phyloP scores from a whole-genome alignment of 2,329 filamentous ascomycete species.

The Nigrospora osmanthi region DNA sequence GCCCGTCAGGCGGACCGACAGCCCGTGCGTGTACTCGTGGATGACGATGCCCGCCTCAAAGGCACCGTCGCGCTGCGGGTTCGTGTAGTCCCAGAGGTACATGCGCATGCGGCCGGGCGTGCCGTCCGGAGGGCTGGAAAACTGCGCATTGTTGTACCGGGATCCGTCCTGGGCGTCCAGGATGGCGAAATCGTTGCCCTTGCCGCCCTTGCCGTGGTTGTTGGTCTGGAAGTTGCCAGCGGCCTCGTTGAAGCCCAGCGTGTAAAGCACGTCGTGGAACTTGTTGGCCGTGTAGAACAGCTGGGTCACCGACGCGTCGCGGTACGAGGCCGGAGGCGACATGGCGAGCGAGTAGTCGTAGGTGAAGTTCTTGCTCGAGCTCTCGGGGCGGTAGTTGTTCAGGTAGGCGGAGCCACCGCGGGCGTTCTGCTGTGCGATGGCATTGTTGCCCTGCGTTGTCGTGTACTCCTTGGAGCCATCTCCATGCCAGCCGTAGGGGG shows the following conservation, averaged over 20 bases:
- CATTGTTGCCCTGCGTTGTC: slow-evolving; percentile 52
- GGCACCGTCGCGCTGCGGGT: slow-evolving; percentile 41
- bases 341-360: slow-evolving; percentile 30
- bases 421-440: slow-evolving; percentile 44
- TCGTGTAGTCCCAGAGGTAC: slow-evolving; percentile 45
- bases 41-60: slow-evolving; percentile 54
- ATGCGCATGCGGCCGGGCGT: slow-evolving; percentile 46
- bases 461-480: slow-evolving; percentile 40
- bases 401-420: slow-evolving; percentile 33
- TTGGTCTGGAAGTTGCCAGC: slow-evolving; percentile 54
- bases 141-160: slow-evolving; percentile 49
- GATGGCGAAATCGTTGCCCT: slow-evolving; percentile 43
- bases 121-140: slow-evolving; percentile 45
- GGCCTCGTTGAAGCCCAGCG: slow-evolving; percentile 47
- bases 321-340: slow-evolving; percentile 31
- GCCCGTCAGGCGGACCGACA: slow-evolving; percentile 51
- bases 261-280: slow-evolving; percentile 51
- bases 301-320: slow-evolving; percentile 48
- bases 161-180: slow-evolving; percentile 49
- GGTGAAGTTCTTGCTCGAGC: slow-evolving; percentile 33
- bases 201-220: slow-evolving; percentile 46
- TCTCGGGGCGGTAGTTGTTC: slow-evolving; percentile 42
- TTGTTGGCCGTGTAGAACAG: slow-evolving; percentile 54
- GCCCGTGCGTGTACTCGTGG: slow-evolving; percentile 49
- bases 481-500: slow-evolving; percentile 45